Evolutionary conservation across 1,139 yeast species (phyloP), one percentile per base, ranked within the genome.

Genomic region (Geotrichum histeridarum): DNA sequence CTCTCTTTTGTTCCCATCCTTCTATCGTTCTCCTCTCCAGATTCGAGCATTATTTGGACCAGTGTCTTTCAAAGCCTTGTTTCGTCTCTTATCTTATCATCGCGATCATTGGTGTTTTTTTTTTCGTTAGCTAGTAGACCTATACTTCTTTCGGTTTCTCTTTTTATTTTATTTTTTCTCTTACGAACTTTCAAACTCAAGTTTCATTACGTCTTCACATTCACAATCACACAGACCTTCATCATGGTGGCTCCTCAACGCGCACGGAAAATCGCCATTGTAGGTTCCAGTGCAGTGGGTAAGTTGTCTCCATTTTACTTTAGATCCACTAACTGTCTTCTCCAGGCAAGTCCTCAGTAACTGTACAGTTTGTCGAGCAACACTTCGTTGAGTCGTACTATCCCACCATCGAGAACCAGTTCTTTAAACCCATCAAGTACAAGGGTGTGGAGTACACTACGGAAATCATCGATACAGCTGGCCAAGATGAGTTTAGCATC

Each of bases 391-490:
- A 89, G 69, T 80, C 87, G 38, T 90, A 90, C 72, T 90, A 89
- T 68, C 97, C 97, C 32, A 90, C 97, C 4, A 88, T 89, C 59
- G 96, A 89, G 68, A 90, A 89, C 72, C 94, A 89, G 70, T 88
- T 87, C 71, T 79, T 84, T 64, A 88, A 87, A 68, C 77, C 79
- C 43, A 78, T 90, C 65, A 78, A 75, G 59, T 81, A 84, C 69
- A 82, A 84, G 61, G 87, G 86, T 60, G 84, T 83, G 63, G 88
- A 85, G 55, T 89, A 86, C 67, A 86, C 86, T 55, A 81, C 93
- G 32, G 96, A 90, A 68, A 86, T 90, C 57, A 75, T 90, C 60
- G 97, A 90, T 67, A 90, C 97, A 0, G 96, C 96, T 0, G 97
- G 97, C n/a, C 74, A 74, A 73, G 96, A 90, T 70, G 96, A 90